A percentile compares a stretch with the other conserved stretches of the same genome.
Conservation (phyloP, 345 rosid species). For the Hirschfeldia incana region DNA sequence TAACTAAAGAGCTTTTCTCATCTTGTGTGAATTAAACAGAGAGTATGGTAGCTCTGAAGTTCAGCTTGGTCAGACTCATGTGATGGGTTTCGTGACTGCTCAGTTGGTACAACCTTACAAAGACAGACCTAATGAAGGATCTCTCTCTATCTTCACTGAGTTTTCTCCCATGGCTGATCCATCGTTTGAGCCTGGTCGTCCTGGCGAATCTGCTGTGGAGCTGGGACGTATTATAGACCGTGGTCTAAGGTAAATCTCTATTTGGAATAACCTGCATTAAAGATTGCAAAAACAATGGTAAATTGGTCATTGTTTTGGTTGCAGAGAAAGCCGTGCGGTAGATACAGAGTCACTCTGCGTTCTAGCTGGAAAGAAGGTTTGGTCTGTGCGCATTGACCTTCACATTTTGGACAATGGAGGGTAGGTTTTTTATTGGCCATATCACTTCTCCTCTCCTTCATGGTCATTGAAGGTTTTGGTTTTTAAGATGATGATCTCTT, state of each 20-base stretch:
- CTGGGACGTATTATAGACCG: slow-evolving; percentile 88
- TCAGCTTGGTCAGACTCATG: slow-evolving; percentile 92
- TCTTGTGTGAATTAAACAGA: slow-evolving; percentile 43
- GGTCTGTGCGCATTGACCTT: slow-evolving; percentile 95
- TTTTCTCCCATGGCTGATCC: slow-evolving; percentile 99
- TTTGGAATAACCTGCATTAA: not conserved
- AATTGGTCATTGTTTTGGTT: slow-evolving; percentile 16
- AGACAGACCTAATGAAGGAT: slow-evolving; percentile 88
- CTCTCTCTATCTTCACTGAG: slow-evolving; percentile 78
- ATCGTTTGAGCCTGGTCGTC: slow-evolving; percentile 91
- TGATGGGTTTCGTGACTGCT: slow-evolving; percentile 81
- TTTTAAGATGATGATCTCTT: not conserved
- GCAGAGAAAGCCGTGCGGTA: slow-evolving; percentile 96
- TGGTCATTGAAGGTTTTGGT: not conserved
- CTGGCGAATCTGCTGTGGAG: slow-evolving; percentile 85
- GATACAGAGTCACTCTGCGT: slow-evolving; percentile 95
- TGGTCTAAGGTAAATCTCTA: slow-evolving; percentile 67
- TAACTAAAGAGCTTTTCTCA: slow-evolving; percentile 2
- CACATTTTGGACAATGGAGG: slow-evolving; percentile 98
- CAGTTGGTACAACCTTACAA: slow-evolving; percentile 86
- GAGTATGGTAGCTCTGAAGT: slow-evolving; percentile 96
- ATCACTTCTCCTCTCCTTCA: not conserved
- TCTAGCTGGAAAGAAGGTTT: slow-evolving; percentile 83
- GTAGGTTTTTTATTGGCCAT: slow-evolving; percentile 42
- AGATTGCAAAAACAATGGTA: not conserved